phyloP scores from a whole-genome alignment of 2,329 filamentous ascomycete species.

The Tolypocladium sp. region DNA sequence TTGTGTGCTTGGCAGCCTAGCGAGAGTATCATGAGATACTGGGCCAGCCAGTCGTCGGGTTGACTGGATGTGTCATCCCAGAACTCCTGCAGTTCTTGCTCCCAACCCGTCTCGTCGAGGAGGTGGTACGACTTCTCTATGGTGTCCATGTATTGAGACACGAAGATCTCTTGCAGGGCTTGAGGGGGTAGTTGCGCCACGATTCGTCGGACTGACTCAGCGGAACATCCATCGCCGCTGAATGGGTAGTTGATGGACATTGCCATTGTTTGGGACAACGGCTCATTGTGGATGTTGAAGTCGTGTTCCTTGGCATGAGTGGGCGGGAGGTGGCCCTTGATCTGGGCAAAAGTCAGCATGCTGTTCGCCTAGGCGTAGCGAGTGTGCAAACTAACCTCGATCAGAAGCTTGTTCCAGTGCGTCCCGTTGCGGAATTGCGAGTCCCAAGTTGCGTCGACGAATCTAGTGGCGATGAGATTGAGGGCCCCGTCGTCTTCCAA shows the following conservation, averaged over 20 bases:
- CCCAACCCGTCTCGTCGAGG: neutral
- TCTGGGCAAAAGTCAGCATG: neutral
- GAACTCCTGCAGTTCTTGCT: neutral
- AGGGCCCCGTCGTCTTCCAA: neutral
- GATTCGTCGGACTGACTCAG: neutral
- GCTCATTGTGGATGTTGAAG: neutral
- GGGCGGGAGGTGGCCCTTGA: neutral
- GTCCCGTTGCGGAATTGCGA: neutral
- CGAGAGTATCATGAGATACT: neutral
- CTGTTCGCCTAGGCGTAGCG: neutral
- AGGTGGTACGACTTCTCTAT: too few relatives aligned
- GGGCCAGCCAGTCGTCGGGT: neutral
- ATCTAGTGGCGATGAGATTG: neutral
- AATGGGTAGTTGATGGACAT: neutral
- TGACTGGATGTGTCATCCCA: neutral
- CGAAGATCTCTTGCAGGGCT: neutral
- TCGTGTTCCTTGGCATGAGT: neutral
- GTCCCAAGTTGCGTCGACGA: neutral
- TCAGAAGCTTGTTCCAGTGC: neutral
- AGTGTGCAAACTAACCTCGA: neutral
- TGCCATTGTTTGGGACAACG: neutral
- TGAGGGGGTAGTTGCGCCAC: neutral
- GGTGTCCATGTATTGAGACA: too few relatives aligned
- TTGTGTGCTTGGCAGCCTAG: neutral
- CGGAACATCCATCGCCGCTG: neutral